Percentiles rank a stretch among this genome's conserved stretches.
phyloP scores from a whole-genome alignment of 441 rosid species.

The Pelargonium citronellum region DNA sequence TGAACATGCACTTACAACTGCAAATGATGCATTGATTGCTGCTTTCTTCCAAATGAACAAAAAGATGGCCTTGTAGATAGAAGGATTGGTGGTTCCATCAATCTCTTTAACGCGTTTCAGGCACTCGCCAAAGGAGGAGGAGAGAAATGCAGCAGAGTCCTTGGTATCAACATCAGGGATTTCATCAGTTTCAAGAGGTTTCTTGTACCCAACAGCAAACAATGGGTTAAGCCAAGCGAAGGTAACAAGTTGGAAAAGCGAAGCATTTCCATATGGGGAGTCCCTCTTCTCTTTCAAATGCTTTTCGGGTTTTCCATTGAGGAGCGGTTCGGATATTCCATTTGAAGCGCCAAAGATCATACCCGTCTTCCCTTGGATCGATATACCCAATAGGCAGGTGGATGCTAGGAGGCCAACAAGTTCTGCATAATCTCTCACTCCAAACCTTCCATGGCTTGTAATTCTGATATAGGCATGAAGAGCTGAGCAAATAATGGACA shows the following conservation, averaged over 20 bases:
- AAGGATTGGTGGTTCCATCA: slow-evolving; percentile 48
- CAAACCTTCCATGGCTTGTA: slow-evolving; percentile 29
- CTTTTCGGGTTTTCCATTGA: slow-evolving; percentile 31
- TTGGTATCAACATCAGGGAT: slow-evolving; percentile 57
- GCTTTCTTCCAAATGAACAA: slow-evolving; percentile 64
- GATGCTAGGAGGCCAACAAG: slow-evolving; percentile 52
- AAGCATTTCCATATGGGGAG: slow-evolving; percentile 68
- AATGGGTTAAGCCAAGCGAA: slow-evolving; percentile 91
- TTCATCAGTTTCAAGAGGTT: slow-evolving; percentile 65
- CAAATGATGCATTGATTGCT: slow-evolving; percentile 67
- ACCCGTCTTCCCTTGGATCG: slow-evolving; percentile 75
- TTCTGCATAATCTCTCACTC: slow-evolving; percentile 42
- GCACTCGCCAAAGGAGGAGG: slow-evolving; percentile 42
- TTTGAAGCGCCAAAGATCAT: slow-evolving; percentile 23
- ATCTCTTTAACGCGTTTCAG: slow-evolving; percentile 48
- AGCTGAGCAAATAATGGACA: slow-evolving; percentile 34
- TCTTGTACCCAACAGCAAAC: slow-evolving; percentile 67
- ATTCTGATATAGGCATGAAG: slow-evolving; percentile 33
- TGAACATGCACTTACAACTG: slow-evolving; percentile 56
- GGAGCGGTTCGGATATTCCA: slow-evolving; percentile 58
- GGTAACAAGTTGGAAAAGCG: slow-evolving; percentile 65
- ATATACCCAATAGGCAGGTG: slow-evolving; percentile 42
- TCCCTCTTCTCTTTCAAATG: slow-evolving; percentile 28
- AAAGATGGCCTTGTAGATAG: slow-evolving; percentile 63
- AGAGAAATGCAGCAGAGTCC: slow-evolving; percentile 63